Evolutionary conservation across 352 stramenopile genomes (phyloP).

Genomic region (Thraustochytrium striatum): DNA sequence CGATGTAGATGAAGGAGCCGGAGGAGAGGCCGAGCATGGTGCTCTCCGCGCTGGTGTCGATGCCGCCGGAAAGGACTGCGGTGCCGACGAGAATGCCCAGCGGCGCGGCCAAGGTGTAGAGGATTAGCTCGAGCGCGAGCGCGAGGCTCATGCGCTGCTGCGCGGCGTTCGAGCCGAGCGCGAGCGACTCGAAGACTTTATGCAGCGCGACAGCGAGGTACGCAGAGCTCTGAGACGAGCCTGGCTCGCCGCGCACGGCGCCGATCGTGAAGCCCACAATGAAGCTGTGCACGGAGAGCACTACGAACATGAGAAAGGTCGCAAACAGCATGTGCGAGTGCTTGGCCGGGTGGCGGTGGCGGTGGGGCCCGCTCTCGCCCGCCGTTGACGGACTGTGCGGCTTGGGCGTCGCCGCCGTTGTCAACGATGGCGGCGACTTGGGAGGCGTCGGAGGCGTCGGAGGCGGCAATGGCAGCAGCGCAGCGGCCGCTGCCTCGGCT

Average conservation of each 20-base stretch:
- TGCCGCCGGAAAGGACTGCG: background rate
- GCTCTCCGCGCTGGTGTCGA: background rate
- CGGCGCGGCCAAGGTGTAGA: conserved; percentile 23
- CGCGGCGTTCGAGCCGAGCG: background rate
- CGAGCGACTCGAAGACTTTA: conserved; percentile 41
- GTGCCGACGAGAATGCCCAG: conserved; percentile 21
- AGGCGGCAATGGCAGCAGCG: no score
- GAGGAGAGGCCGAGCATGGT: conserved; percentile 29
- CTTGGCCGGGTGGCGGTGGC: conserved; percentile 36
- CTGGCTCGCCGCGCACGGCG: background rate
- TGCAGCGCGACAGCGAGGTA: conserved; percentile 27
- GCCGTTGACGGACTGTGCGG: background rate
- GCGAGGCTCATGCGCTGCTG: background rate
- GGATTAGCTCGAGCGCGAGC: conserved; percentile 4
- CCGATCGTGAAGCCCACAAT: conserved; percentile 40
- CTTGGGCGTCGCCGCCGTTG: background rate
- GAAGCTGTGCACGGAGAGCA: conserved; percentile 33
- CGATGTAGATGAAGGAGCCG: conserved; percentile 42
- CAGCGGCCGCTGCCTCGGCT: no score
- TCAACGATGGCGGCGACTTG: background rate
- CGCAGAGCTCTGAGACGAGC: background rate
- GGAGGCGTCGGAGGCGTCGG: no score
- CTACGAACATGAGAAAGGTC: conserved; percentile 44
- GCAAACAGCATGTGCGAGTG: conserved; percentile 42
- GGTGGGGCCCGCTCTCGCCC: background rate